Evolutionary conservation across 305 asterid genomes (phyloP), one percentile per base, ranked within the genome.

Genomic region (Fraxinus sp.): DNA sequence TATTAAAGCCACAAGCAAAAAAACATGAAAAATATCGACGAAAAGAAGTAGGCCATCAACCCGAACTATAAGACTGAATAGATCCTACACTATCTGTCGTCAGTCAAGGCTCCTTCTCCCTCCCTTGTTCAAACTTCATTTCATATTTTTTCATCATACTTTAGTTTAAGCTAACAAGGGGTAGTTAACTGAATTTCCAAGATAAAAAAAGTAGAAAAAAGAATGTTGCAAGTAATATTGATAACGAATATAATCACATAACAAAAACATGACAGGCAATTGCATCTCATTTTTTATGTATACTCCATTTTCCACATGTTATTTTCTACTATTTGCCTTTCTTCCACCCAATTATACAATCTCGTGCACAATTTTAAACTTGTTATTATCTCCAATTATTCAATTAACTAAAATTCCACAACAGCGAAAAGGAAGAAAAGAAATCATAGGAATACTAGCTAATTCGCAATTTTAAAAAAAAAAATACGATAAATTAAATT

Each of bases 321-420:
- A 32, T 11, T 14, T 33, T 39, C 46, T 52, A 49, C 73, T 49
- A 32, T 64, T 37, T 1, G n/a, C 36, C 36, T 32, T 66, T 20
- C 68, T 77, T 77, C 43, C 82, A 59, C 14, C 71, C 30, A 36
- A 59, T 28, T 57, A 52, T 37, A 79, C 77, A 26, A 66, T 66
- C 35, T 24, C 18, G n/a, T 11, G n/a, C 74, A 66, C 71, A 39
- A 68, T 80, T 3, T 62, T 35, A 57, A 64, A 71, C 74, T 75
- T 74, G 35, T 20, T 20, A 62, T 28, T 35, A 35, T 33, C 82
- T 55, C 28, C 1, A 86, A 72, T 22, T 13, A 81, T 81, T 84
- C 82, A 32, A 76, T 68, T 68, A 77, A 41, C 71, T 22, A 28
- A 71, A 78, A 33, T 70, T 77, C 64, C 79, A 72, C 16, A 22